Percentiles rank a stretch among this genome's conserved stretches.
Conservation (phyloP, 2,329 filamentous ascomycete genomes). For the Sporothrix brasiliensis region DNA sequence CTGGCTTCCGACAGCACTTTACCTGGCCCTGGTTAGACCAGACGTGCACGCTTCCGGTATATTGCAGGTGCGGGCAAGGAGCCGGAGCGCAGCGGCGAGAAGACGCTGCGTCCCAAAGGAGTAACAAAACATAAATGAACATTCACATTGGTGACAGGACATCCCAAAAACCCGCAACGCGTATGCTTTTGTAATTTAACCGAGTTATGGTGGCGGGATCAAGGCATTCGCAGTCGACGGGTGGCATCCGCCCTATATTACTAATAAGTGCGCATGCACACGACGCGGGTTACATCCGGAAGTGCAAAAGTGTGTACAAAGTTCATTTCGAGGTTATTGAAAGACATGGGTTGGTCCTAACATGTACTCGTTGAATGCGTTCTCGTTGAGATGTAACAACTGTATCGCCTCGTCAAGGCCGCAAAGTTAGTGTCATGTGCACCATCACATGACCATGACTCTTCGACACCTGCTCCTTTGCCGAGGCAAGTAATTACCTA, state of each 20-base stretch:
- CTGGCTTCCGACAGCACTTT: neutral
- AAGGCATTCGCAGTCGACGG: neutral
- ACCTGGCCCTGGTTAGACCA: neutral
- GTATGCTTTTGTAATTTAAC: neutral
- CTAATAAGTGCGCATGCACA: neutral
- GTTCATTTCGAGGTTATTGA: no score
- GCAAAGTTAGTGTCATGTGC: no score
- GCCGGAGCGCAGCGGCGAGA: neutral
- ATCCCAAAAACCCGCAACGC: neutral
- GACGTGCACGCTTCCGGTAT: neutral
- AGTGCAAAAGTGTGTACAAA: neutral
- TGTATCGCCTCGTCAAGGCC: no score
- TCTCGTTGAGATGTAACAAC: no score
- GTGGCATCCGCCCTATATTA: neutral
- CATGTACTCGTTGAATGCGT: no score
- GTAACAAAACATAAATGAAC: neutral
- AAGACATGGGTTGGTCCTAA: no score
- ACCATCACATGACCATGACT: no score
- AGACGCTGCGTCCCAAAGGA: no score
- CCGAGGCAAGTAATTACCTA: slow-evolving; percentile 11
- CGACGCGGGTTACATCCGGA: neutral
- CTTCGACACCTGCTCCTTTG: neutral
- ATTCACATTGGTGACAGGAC: neutral
- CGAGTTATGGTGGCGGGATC: neutral
- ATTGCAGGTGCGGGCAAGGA: neutral